phyloP scores from a whole-genome alignment of 164 flowering plant genomes.

The Piper longum region DNA sequence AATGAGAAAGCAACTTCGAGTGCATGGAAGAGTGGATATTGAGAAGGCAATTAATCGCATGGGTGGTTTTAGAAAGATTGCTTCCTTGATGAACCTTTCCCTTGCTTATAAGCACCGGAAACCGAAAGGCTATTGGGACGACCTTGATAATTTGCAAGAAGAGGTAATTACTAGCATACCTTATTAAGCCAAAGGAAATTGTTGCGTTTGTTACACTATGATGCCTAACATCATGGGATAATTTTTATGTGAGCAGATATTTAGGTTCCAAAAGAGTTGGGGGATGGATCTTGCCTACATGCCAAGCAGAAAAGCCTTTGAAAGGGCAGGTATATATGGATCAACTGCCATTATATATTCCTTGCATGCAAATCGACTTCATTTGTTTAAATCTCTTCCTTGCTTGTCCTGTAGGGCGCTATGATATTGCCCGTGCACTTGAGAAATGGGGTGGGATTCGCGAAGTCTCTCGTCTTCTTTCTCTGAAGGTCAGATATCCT shows the following conservation, averaged over 20 bases:
- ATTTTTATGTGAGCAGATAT: constrained; percentile 28
- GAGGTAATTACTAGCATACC: constrained; percentile 33
- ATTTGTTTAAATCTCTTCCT: neutral
- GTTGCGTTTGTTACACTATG: neutral
- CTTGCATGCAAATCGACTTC: neutral
- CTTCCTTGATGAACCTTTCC: constrained; percentile 70
- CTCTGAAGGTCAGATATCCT: constrained; percentile 63
- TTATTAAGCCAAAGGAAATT: neutral
- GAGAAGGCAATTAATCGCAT: constrained; percentile 33
- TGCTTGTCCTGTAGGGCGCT: constrained; percentile 42
- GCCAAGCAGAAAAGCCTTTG: constrained; percentile 91
- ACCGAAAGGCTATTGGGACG: constrained; percentile 75
- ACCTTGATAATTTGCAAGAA: constrained; percentile 69
- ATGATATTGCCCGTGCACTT: constrained; percentile 87
- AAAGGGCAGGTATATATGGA: constrained; percentile 61
- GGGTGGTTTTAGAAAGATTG: constrained; percentile 92
- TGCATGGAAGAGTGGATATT: constrained; percentile 82
- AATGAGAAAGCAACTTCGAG: constrained; percentile 85
- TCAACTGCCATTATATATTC: neutral
- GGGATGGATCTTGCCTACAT: constrained; percentile 82
- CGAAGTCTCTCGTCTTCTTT: constrained; percentile 78
- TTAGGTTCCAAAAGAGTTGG: constrained; percentile 74
- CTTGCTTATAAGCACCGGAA: constrained; percentile 83
- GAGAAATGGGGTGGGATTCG: constrained; percentile 98
- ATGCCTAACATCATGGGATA: neutral